Conservation (phyloP, 2,329 filamentous ascomycete species). For the Claviceps arundinis region DNA sequence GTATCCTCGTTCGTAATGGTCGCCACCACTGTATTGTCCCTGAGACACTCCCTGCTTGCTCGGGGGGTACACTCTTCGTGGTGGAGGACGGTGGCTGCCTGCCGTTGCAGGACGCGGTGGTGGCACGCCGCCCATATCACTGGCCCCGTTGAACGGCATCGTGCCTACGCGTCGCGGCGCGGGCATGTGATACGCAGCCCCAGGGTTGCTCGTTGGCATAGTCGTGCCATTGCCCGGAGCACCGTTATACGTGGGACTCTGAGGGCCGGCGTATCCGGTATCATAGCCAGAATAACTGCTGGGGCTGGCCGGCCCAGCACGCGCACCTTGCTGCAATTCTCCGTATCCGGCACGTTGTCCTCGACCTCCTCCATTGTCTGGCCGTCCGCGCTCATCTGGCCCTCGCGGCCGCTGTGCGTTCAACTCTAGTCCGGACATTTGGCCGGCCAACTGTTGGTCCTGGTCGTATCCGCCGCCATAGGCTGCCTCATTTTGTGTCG, state of each 20-base stretch:
- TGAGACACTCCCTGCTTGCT: conserved; percentile 24
- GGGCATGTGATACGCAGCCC: conserved; percentile 24
- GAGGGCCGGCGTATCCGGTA: conserved; percentile 15
- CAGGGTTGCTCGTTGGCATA: conserved; percentile 39
- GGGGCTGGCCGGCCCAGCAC: conserved; percentile 13
- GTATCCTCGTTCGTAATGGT: conserved; percentile 21
- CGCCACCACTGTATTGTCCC: conserved; percentile 17
- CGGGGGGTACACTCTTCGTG: conserved; percentile 37
- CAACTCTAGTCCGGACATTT: conserved; percentile 24
- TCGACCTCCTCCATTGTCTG: conserved; percentile 12
- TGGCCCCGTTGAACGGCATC: conserved; percentile 31
- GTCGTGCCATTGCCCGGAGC: conserved; percentile 47
- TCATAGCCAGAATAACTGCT: conserved; percentile 16
- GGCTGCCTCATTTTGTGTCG: conserved; percentile 10
- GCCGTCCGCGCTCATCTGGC: conserved; percentile 14
- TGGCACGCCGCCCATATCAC: conserved; percentile 28
- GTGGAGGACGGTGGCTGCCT: conserved; percentile 36
- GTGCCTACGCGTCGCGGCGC: conserved; percentile 27
- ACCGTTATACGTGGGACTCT: conserved; percentile 21
- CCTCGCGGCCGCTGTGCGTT: conserved; percentile 15
- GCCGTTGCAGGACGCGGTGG: conserved; percentile 43
- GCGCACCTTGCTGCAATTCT: conserved; percentile 14
- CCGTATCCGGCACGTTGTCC: conserved; percentile 17
- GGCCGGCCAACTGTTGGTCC: conserved; percentile 18
- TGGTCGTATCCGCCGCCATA: conserved; percentile 13